Evolutionary conservation across 2,329 filamentous ascomycete genomes (phyloP).

Genomic region (Xenoacremonium recifei): DNA sequence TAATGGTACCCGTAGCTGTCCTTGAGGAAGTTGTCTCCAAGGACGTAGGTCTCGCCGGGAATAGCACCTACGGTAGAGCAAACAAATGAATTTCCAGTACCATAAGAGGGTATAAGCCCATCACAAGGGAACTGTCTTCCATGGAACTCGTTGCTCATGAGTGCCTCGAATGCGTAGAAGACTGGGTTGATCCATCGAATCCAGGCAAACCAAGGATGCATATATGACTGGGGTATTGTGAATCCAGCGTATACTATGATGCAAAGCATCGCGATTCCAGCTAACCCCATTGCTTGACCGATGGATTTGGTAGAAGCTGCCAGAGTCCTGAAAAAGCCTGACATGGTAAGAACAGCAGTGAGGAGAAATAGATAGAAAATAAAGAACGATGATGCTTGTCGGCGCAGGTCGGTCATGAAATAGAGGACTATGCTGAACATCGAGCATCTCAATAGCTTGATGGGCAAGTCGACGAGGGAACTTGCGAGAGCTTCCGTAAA

Average conservation of each 20-base stretch:
- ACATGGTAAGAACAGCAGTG: slow-evolving; percentile 16
- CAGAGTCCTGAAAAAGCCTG: slow-evolving; percentile 18
- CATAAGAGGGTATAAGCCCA: slow-evolving; percentile 6
- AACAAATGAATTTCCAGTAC: slow-evolving; percentile 2
- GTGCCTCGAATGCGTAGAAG: slow-evolving; percentile 43
- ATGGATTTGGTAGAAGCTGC: slow-evolving; percentile 18
- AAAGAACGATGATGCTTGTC: slow-evolving; percentile 59
- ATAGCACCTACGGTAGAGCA: slow-evolving; percentile 13
- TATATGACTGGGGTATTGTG: slow-evolving; percentile 8
- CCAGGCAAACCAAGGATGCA: slow-evolving; percentile 43
- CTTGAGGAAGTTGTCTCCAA: slow-evolving; percentile 15
- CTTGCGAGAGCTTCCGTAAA: slow-evolving; percentile 21
- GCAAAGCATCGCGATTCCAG: slow-evolving; percentile 46
- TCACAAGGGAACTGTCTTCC: slow-evolving; percentile 7
- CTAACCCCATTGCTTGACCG: slow-evolving; percentile 43
- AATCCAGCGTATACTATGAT: slow-evolving; percentile 45
- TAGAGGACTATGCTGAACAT: slow-evolving; percentile 49
- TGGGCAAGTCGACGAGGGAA: slow-evolving; percentile 17
- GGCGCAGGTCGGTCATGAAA: slow-evolving; percentile 62
- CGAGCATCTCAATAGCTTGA: slow-evolving; percentile 24
- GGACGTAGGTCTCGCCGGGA: slow-evolving; percentile 5
- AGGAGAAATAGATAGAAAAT: slow-evolving; percentile 48
- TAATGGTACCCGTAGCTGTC: slow-evolving; percentile 45
- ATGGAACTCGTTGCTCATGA: slow-evolving; percentile 14
- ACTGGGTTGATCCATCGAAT: slow-evolving; percentile 63